These are phyloP conservation scores for Candida argentea DNA, from an alignment of 805 yeast species.

Conservation along the genomic window DNA sequence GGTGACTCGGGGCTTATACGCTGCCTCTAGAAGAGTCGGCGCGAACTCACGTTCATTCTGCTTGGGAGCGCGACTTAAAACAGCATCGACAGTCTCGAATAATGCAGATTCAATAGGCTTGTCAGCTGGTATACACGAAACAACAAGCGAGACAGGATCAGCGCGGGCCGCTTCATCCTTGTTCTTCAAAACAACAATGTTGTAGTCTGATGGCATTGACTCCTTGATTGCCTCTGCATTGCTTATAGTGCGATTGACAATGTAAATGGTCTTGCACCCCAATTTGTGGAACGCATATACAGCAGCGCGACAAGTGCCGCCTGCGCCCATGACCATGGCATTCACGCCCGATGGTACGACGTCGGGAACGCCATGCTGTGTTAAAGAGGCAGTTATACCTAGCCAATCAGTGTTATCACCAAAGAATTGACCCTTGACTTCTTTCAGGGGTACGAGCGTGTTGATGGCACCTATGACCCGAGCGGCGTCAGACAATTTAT, in stretches of 20 bases:
- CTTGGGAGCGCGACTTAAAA: conserved; percentile 32
- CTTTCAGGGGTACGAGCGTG: conserved; percentile 52
- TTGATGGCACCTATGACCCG: conserved; percentile 86
- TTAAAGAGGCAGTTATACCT: conserved; percentile 69
- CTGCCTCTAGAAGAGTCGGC: conserved; percentile 76
- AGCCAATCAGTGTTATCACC: conserved; percentile 97
- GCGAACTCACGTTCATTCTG: conserved; percentile 24
- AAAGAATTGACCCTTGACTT: conserved; percentile 30
- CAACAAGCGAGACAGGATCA: conserved; percentile 48
- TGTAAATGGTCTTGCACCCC: conserved; percentile 69
- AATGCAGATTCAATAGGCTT: conserved; percentile 49
- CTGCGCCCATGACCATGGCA: conserved; percentile 90
- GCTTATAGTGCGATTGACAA: conserved; percentile 69
- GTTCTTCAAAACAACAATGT: conserved; percentile 47
- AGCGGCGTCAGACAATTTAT: conserved; percentile 68
- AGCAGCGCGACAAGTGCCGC: conserved; percentile 96
- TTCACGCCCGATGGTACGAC: conserved; percentile 23
- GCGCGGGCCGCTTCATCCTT: conserved; percentile 33
- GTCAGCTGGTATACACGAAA: conserved; percentile 81
- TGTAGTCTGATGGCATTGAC: conserved; percentile 50
- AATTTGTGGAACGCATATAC: conserved; percentile 70
- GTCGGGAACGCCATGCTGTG: conserved; percentile 49
- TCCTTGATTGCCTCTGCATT: conserved; percentile 51
- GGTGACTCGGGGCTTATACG: conserved; percentile 83
- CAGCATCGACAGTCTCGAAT: conserved; percentile 35